Evolutionary conservation across 345 rosid genomes (phyloP).

Genomic region (Ceriops decandra): DNA sequence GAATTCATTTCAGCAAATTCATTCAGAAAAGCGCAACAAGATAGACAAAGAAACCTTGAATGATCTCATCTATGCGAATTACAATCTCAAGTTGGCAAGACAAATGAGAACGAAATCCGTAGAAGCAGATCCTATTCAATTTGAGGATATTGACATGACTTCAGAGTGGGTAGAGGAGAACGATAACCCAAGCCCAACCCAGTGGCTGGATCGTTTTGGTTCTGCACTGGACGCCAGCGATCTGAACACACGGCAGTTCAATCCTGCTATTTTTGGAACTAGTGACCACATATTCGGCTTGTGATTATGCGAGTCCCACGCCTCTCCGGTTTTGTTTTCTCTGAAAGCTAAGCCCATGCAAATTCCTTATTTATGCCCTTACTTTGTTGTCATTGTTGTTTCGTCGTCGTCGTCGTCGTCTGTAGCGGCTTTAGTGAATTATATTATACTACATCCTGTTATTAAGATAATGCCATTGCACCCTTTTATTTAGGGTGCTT

Average conservation of each 20-base stretch:
- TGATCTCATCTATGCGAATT: conserved; percentile 59
- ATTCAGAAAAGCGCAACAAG: conserved; percentile 78
- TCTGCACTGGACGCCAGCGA: conserved; percentile 71
- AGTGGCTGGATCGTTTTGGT: conserved; percentile 88
- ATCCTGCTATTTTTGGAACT: conserved; percentile 53
- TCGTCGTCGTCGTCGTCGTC: too few species aligned
- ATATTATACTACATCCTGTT: not conserved
- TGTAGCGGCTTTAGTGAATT: conserved; percentile 2
- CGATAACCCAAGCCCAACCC: conserved; percentile 63
- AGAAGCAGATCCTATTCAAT: conserved; percentile 59
- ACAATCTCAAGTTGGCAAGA: conserved; percentile 70
- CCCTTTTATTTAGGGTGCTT: too few species aligned
- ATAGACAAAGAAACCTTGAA: conserved; percentile 70
- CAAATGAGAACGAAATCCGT: conserved; percentile 40
- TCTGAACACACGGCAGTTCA: conserved; percentile 77
- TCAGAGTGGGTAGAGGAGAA: conserved; percentile 92
- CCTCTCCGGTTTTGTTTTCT: not conserved
- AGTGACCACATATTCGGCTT: conserved; percentile 65
- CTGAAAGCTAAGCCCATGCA: not conserved
- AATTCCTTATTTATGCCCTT: not conserved
- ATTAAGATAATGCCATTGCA: too few species aligned
- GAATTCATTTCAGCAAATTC: conserved; percentile 78
- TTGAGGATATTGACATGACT: conserved; percentile 83
- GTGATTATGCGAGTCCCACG: conserved; percentile 24
- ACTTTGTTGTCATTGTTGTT: not conserved